Base-by-base conservation (phyloP, 371 early-diverging fungal genomes). In the Mucor lusitanicus region DNA sequence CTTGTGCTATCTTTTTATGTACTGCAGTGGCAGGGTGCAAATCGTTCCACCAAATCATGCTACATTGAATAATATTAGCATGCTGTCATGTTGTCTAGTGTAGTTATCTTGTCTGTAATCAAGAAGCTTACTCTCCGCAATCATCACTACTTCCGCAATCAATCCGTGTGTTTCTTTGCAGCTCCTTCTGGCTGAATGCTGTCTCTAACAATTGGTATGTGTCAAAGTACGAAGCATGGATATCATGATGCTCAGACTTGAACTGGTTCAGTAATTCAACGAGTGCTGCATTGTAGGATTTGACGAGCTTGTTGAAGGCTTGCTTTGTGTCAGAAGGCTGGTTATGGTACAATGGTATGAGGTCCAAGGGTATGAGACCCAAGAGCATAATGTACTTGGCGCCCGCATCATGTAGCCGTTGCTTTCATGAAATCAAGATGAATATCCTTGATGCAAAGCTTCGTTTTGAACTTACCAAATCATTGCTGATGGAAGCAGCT, bases 31-130 rank as follows among this genome's bases (percentile, higher is more conserved):
- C 53, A 28, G 33, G 59, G 27, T 70, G 71, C 35, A 62, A 56
- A 21, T 62, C 21, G 37, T 70, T 67, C 71, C 71, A 70, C 67
- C 67, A 70, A 48, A 70, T 28, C 27, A 56, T 58, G 17, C 66
- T 70, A 65, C 23, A 8, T 44, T 28, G 30, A 42, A 50, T 17
- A 6, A 44, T 13, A 19, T 28, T 1, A 48, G 46, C 23, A 21
- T 23, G n/a, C n/a, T n/a, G n/a, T n/a, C n/a, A n/a, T n/a, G n/a
- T n/a, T n/a, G n/a, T n/a, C n/a, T n/a, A n/a, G n/a, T n/a, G n/a
- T n/a, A n/a, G n/a, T n/a, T n/a, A n/a, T n/a, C n/a, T n/a, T n/a
- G n/a, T n/a, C 30, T 27, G 25, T 63, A 33, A 40, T n/a, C 35
- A 17, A 23, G 19, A 21, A 8, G 11, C 42, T 69, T 64, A 69